A percentile compares a stretch with the other conserved stretches of the same genome.
These are phyloP conservation scores for Coemansia sp. DNA, from an alignment of 371 early-diverging fungal species.

Conservation along the genomic window DNA sequence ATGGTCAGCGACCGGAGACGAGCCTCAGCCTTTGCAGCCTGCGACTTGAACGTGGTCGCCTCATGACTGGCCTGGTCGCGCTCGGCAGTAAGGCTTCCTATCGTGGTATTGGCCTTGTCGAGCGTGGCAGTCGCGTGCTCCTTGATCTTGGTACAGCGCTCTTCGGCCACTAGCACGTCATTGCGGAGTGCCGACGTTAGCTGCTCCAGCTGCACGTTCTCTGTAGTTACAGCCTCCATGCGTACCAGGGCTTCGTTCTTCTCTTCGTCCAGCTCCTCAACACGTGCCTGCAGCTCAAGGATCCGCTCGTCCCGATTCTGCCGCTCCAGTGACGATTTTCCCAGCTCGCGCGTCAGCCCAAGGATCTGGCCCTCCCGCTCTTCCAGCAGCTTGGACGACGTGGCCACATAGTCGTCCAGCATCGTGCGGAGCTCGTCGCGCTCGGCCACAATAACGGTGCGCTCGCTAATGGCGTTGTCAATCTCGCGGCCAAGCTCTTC, in stretches of 20 bases:
- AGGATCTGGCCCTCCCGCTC: conserved; percentile 15
- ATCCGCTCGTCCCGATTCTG: conserved; percentile 25
- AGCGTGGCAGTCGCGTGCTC: conserved; percentile 36
- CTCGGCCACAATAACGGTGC: conserved; percentile 9
- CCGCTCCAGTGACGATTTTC: conserved; percentile 35
- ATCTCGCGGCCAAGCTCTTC: conserved; percentile 32
- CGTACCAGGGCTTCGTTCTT: conserved; percentile 20
- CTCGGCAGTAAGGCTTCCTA: conserved; percentile 10
- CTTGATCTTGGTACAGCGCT: conserved; percentile 33
- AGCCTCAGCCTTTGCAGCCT: conserved; percentile 37
- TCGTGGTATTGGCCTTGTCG: conserved; percentile 36
- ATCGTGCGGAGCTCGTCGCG: conserved; percentile 18
- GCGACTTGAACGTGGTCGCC: conserved; percentile 9
- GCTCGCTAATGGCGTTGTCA: conserved; percentile 21
- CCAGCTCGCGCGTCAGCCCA: conserved; percentile 36
- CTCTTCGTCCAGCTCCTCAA: conserved; percentile 21
- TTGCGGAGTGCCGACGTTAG: conserved; percentile 14
- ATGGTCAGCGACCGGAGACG: conserved; percentile 34
- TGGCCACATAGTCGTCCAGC: conserved; percentile 33
- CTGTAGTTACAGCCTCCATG: conserved; percentile 9
- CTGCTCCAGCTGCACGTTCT: conserved; percentile 25
- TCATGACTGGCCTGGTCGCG: conserved; percentile 7
- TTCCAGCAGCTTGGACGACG: conserved; percentile 29
- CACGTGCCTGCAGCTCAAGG: conserved; percentile 6
- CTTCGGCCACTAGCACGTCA: conserved; percentile 39